Base-by-base conservation (phyloP, 192 early-diverging fungal genomes). In the Backusella westeae region DNA sequence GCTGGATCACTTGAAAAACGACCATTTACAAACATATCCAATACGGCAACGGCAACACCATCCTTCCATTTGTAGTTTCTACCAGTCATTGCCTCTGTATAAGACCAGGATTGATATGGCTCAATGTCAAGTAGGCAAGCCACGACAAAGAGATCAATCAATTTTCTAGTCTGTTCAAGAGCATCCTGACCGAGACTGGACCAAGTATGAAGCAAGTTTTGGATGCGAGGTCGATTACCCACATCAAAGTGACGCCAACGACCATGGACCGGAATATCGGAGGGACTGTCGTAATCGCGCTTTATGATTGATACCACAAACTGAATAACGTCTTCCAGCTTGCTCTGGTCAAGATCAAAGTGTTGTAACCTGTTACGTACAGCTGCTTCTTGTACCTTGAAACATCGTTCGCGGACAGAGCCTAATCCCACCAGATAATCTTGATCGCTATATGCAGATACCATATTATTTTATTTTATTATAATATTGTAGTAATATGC, bases 71-170 rank as follows among this genome's bases (percentile, higher is more conserved):
- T 81, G 72, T 90, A 87, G 4, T 74, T 77, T 12, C 75, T 59
- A 19, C 90, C 84, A 0, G 88, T 70, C 8, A 80, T 77, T 17
- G 76, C 71, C 75, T 94, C 92, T 29, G 81, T 77, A 80, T 90
- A 98, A 23, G 80, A 84, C 95, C 95, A 98, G 14, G 81, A 41
- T 72, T 87, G 86, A 4, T 94, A 94, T 0, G 97, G 94, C 0
- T 95, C 95, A 2, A 95, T 94, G 75, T 98, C 97, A 23, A 98
- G 82, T 7, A 98, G 87, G 15, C 96, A 94, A 5, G 93, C 93
- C 3, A 96, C 91, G 6, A 96, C 90, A 74, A 94, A 91, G 65
- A 98, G 81, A 79, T 98, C 97, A 9, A 96, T 80, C 3, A 94
- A 67, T 8, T 95, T 85, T n/a, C 93, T 87, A 10, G 89, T 88